Base-by-base conservation (phyloP, 805 yeast genomes). In the Candida loeiensis region DNA sequence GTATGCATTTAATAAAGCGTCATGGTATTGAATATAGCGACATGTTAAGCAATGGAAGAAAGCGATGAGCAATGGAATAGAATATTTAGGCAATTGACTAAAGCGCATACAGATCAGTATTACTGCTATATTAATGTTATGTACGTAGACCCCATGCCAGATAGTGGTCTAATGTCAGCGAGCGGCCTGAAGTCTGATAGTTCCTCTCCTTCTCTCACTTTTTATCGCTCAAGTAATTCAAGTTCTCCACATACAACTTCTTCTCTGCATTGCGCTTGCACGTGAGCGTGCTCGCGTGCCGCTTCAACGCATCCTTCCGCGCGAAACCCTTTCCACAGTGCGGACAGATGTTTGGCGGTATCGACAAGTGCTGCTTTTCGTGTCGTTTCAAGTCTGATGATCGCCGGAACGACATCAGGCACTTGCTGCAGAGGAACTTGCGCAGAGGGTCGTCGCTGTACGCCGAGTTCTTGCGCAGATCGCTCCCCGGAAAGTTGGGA, bases 321-420 rank as follows among this genome's bases (percentile, higher is more conserved):
- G 93, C 91, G 69, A 85, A 85, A 0, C 93, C 90, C 54, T 85
- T 85, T 26, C 86, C 87, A 64, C 95, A 85, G 13, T 70, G 62
- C 4, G 81, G 77, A 59, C 95, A 85, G 34, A 83, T 77, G 53
- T 85, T 82, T 1, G 91, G 90, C 6, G 86, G 76, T 2, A 82
- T 77, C 17, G 79, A 71, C 34, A 82, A 61, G 60, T 85, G 95
- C 31, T 82, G 86, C 53, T 84, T 79, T 50, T 80, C 85, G 54
- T 84, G 93, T 41, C 91, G 70, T 55, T 80, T 80, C 49, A 83
- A 67, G 59, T 83, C 91, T 2, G 82, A 73, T 1, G 84, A 74
- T 27, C 93, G 66, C 39, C 83, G 69, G 57, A 85, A 85, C 25
- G 79, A 72, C 63, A 82, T 64, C 2, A 72, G 58, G 58, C 95